Conservation (phyloP, 768 basidiomycete genomes). For the Pisolithus orientalis region DNA sequence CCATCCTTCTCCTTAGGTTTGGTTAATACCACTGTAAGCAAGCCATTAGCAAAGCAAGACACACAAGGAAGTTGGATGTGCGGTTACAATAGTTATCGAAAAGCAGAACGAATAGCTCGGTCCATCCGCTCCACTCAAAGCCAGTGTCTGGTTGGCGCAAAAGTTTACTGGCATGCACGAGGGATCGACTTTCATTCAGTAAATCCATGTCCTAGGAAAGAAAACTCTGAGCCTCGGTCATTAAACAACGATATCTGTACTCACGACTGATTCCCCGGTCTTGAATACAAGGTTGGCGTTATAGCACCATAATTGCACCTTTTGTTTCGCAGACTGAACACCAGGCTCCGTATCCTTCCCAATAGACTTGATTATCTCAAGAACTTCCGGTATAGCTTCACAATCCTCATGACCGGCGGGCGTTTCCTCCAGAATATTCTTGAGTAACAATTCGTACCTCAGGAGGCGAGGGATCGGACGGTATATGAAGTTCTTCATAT, state of each 20-base stretch:
- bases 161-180: slow-evolving; percentile 80
- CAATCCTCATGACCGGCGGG: slow-evolving; percentile 73
- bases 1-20: slow-evolving; percentile 79
- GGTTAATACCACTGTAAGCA: slow-evolving; percentile 72
- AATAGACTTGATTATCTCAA: slow-evolving; percentile 80
- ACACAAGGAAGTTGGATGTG: slow-evolving; percentile 20
- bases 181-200: slow-evolving; percentile 70
- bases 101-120: slow-evolving; percentile 81
- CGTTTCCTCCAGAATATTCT: slow-evolving; percentile 72
- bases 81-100: slow-evolving; percentile 87
- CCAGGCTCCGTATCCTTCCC: slow-evolving; percentile 87
- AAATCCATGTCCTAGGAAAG: slow-evolving; percentile 78
- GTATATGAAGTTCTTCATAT: slow-evolving; percentile 91
- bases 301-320: slow-evolving; percentile 86
- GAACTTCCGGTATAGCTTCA: slow-evolving; percentile 75
- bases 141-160: slow-evolving; percentile 85
- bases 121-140: slow-evolving; percentile 86
- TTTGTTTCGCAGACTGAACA: slow-evolving; percentile 77
- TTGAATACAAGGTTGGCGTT: slow-evolving; percentile 78
- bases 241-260: slow-evolving; percentile 8
- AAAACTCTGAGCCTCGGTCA: slow-evolving; percentile 1
- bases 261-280: slow-evolving; percentile 61
- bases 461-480: slow-evolving; percentile 86
- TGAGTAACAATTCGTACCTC: slow-evolving; percentile 83
- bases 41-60: slow-evolving; percentile 6